These are phyloP conservation scores for Irpex rosettiformis DNA, from an alignment of 1,284 basidiomycete species.

Conservation along the genomic window DNA sequence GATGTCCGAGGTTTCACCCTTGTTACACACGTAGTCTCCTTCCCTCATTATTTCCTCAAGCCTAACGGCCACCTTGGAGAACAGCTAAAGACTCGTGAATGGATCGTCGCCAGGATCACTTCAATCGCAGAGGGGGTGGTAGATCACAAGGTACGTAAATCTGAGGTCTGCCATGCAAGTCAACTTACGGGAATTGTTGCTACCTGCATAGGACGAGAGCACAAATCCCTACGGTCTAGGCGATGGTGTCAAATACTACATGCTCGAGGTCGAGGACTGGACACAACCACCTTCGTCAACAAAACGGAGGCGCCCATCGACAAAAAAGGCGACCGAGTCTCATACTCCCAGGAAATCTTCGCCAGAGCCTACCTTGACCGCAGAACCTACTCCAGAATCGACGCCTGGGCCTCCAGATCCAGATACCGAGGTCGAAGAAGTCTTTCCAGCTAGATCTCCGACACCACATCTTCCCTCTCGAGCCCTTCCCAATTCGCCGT, in stretches of 20 bases:
- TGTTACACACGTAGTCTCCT: slow-evolving; percentile 61
- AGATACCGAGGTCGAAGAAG: slow-evolving; percentile 55
- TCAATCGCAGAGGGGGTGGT: slow-evolving; percentile 86
- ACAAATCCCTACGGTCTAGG: slow-evolving; percentile 81
- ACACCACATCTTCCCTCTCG: slow-evolving; percentile 61
- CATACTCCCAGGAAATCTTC: slow-evolving; percentile 11
- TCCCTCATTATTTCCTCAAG: slow-evolving; percentile 95
- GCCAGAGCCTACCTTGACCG: slow-evolving; percentile 13
- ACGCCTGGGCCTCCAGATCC: slow-evolving; percentile 56
- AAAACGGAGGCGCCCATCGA: slow-evolving; percentile 54
- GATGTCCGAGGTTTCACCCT: slow-evolving; percentile 37
- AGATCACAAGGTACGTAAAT: slow-evolving; percentile 58
- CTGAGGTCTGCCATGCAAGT: neutral
- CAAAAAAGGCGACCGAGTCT: slow-evolving; percentile 44
- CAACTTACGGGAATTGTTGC: slow-evolving; percentile 7
- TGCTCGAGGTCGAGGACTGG: slow-evolving; percentile 93
- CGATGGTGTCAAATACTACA: slow-evolving; percentile 89
- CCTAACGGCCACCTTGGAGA: slow-evolving; percentile 82
- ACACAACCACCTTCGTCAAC: slow-evolving; percentile 64
- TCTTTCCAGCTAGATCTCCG: slow-evolving; percentile 58
- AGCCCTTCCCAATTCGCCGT: slow-evolving; percentile 62
- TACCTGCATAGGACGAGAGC: slow-evolving; percentile 52
- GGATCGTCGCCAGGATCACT: slow-evolving; percentile 92
- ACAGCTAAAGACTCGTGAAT: slow-evolving; percentile 83
- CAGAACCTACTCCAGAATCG: slow-evolving; percentile 35